Evolutionary conservation across 208 protist genomes (phyloP).

Genomic region (Acanthamoeba quina): DNA sequence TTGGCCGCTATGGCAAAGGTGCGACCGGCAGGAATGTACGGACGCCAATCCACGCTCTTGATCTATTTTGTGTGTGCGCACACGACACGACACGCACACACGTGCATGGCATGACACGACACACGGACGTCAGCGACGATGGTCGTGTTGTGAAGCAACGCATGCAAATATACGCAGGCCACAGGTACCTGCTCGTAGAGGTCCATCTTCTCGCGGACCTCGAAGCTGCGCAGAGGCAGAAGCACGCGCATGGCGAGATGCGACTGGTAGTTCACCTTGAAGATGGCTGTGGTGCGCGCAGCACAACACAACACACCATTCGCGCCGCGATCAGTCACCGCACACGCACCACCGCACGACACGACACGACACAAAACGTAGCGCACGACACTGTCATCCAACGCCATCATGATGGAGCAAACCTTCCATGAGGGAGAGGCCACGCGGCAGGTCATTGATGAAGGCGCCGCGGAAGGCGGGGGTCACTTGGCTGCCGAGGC

Average conservation of each 20-base stretch:
- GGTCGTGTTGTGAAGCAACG: too few relatives aligned
- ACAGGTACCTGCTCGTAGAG: conserved; percentile 37
- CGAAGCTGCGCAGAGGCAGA: conserved; percentile 57
- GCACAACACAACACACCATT: not conserved
- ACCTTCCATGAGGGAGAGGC: not conserved
- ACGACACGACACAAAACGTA: not conserved
- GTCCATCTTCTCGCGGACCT: conserved; percentile 48
- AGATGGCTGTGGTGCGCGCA: not conserved
- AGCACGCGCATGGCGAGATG: conserved; percentile 55
- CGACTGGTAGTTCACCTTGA: conserved; percentile 59
- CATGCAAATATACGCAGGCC: too few relatives aligned
- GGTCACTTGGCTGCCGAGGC: not conserved
- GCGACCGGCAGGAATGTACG: conserved; percentile 39
- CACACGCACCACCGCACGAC: not conserved
- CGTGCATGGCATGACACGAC: not conserved
- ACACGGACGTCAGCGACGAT: not conserved
- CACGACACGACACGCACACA: too few relatives aligned
- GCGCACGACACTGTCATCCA: too few relatives aligned
- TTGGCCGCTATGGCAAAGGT: conserved; percentile 46
- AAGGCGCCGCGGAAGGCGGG: conserved; percentile 38
- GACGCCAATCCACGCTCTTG: not conserved
- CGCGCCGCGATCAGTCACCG: not conserved
- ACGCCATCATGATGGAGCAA: too few relatives aligned
- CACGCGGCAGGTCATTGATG: conserved; percentile 35
- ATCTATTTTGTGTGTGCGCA: not conserved